Evolutionary conservation across 768 basidiomycete genomes (phyloP), one percentile per base, ranked within the genome.

Genomic region (Rhizopogon salebrosus): DNA sequence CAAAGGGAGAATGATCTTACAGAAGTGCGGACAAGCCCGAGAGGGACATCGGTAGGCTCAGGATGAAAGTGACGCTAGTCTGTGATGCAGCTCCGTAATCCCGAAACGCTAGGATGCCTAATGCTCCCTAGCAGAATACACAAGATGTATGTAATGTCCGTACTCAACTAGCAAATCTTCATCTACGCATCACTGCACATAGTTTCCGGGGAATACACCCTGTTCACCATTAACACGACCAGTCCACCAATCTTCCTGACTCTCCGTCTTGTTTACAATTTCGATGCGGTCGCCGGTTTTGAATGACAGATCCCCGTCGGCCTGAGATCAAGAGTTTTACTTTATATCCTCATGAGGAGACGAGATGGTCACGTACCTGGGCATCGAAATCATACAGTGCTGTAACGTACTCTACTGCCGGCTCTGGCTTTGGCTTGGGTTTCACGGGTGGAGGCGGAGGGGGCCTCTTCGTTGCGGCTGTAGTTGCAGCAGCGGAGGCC

Each of bases 211-310:
- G 72, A 98, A 98, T 14, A 94, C 88, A 7, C 95, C 95, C 65
- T 91, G 82, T 56, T 68, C 66, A 6, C 93, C 93, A 58, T 91
- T 84, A 59, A 95, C 49, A 62, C 81, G 79, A 6, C 95, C 95
- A 24, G 94, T 97, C 95, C 95, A 98, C 95, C 95, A 98, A 64
- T 98, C 95, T 65, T 98, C 92, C 24, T 85, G 65, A 62, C 84
- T 94, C 6, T 79, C 80, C 16, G 87, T 85, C 69, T 81, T 82
- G 69, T 94, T 86, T 34, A 97, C 78, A 50, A 98, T 75, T 71
- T 95, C 92, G 67, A 98, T 98, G 58, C 80, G 76, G 69, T 98
- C 95, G 14, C 95, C 95, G 14, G 83, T 81, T 56, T 76, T 83
- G 74, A 98, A 98, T 1, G 86, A 87, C 52, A 98, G 72, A 69